Evolutionary conservation across 2,329 filamentous ascomycete genomes (phyloP).

Genomic region (Penicillium carneum): DNA sequence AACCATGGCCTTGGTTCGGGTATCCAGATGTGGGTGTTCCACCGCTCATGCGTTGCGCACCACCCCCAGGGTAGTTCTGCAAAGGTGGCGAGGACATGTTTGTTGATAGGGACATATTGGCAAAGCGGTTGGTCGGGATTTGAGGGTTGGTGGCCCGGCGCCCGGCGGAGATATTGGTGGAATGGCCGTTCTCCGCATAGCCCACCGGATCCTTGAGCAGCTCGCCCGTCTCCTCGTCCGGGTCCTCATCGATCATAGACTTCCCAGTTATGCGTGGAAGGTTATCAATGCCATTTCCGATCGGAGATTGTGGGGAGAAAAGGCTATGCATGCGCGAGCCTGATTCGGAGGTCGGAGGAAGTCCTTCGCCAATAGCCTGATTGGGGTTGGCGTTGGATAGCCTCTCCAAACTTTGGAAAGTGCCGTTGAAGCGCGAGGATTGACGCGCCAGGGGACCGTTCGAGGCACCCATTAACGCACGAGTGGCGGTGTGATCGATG

Average conservation of each 20-base stretch:
- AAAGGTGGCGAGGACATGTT: constrained; percentile 64
- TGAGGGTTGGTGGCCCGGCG: constrained; percentile 76
- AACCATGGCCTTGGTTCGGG: constrained; percentile 63
- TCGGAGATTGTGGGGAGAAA: constrained; percentile 68
- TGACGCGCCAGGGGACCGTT: constrained; percentile 59
- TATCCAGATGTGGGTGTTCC: constrained; percentile 63
- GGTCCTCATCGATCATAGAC: constrained; percentile 69
- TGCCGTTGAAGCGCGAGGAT: constrained; percentile 67
- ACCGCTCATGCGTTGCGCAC: constrained; percentile 54
- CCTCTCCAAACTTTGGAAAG: constrained; percentile 66
- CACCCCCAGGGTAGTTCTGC: constrained; percentile 61
- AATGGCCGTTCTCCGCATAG: constrained; percentile 73
- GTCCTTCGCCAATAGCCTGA: constrained; percentile 59
- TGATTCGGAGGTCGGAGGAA: constrained; percentile 58
- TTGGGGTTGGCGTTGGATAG: constrained; percentile 59
- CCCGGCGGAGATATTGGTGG: constrained; percentile 49
- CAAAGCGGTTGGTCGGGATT: constrained; percentile 73
- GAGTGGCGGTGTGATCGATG: constrained; percentile 58
- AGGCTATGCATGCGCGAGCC: constrained; percentile 61
- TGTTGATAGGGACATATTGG: constrained; percentile 75
- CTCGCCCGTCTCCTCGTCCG: constrained; percentile 68
- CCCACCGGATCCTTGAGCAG: constrained; percentile 69
- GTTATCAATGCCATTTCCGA: constrained; percentile 62
- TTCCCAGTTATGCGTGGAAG: constrained; percentile 64
- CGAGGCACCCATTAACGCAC: constrained; percentile 44